Base-by-base conservation (phyloP, 2,329 filamentous ascomycete genomes). In the Aquanectria penicillioides region DNA sequence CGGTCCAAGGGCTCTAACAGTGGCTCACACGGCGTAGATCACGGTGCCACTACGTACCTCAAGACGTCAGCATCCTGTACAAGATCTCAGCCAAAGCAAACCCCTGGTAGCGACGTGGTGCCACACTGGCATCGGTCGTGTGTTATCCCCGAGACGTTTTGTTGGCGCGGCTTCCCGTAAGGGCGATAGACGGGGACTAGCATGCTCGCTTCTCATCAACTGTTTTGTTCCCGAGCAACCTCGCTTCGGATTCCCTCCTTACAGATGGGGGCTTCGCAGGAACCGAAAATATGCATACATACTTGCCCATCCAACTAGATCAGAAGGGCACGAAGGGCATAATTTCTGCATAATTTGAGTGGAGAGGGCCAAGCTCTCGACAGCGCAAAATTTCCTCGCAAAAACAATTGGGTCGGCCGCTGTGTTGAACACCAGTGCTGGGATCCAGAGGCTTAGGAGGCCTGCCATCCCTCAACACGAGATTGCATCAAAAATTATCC, bases 401-500 rank as follows among this genome's bases (percentile, higher is more conserved):
- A 22, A 12, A 5, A 6, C 26, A 29, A 31, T 17, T 28, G 26
- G 17, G 26, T 20, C 12, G 26, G 33, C 23, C 17, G 26, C 41
- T 33, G 29, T 20, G 18, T n/a, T 26, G n/a, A 23, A 31, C 23
- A 18, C 8, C 23, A 28, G 15, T 29, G 25, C n/a, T 20, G 34
- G 18, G 18, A 12, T 26, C 34, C 47, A 36, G 25, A 17, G 17
- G 5, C 34, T 17, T 29, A 9, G 34, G 40, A 41, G 41, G 20
- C 37, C 25, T 41, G 25, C 47, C 47, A 28, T 48, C 52, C 43
- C 44, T 33, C 25, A 51, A 57, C 46, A 46, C 47, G 54, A 57
- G 38, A 50, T 57, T 44, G 26, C 33, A 23, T 18, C 15, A 20
- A 33, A 13, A 33, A 46, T 33, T 47, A 41, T 40, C 23, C 25